Base-by-base conservation (phyloP, 2,329 filamentous ascomycete genomes). In the Verticillium tricorpus region DNA sequence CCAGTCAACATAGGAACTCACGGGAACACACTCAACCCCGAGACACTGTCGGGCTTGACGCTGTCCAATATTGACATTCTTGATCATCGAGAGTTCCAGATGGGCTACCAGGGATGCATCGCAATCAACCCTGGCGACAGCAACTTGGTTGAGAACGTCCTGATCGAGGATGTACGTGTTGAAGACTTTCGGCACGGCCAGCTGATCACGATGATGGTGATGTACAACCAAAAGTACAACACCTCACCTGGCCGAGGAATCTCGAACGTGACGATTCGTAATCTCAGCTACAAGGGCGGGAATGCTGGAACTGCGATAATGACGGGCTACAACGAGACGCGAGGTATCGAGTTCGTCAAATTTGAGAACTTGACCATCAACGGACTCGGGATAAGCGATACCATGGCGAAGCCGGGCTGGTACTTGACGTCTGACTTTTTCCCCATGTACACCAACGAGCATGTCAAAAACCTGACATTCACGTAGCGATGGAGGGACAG, bases 1-100 rank as follows among this genome's bases (percentile, higher is more conserved):
- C 69, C 74, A 0, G 71, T 76, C 50, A 71, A 75, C 8, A 70
- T 76, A 7, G 74, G 74, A 0, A 76, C 73, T 14, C 74, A 76
- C 56, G 74, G 74, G 3, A 74, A 75, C 45, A 65, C 73, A 0
- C 65, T 61, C 9, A 66, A 65, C 9, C 73, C 74, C 0, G 74
- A 77, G 66, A 74, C 69, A 0, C 68, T 73, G 55, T 64, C 65
- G 17, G 67, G 65, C 28, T 63, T 76, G 7, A 63, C 57, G 0
- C 68, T 77, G 59, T 66, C 64, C 17, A 73, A 76, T 12, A 68
- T 76, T 40, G 74, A 76, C 61, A 72, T 76, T 58, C 63, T 76
- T 1, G 74, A 76, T 40, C 74, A 77, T 37, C 62, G 67, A 6
- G 74, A 77, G 65, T 67, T 65, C 2, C 74, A 76, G 64, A 58